A percentile compares a stretch with the other conserved stretches of the same genome.
Conservation (phyloP, 2,329 filamentous ascomycete species). For the Rutstroemia sp. region DNA sequence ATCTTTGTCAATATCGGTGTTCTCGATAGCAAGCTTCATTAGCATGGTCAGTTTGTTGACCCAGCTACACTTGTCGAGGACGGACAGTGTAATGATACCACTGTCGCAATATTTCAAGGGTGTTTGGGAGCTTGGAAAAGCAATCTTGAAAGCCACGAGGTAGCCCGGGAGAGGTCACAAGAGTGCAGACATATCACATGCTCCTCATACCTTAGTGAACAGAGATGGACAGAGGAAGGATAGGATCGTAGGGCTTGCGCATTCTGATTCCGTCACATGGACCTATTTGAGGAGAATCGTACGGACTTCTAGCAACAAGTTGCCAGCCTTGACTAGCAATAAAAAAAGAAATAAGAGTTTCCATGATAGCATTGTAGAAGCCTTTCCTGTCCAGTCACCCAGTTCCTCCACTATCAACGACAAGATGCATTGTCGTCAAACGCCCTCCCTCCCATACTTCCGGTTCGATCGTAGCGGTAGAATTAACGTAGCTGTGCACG, state of each 20-base stretch:
- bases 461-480: background rate
- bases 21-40: constrained; percentile 69
- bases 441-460: constrained; percentile 28
- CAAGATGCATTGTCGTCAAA: constrained; percentile 26
- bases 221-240: too few species aligned
- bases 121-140: constrained; percentile 21
- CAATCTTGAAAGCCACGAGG: constrained; percentile 5
- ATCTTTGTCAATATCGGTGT: constrained; percentile 67
- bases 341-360: constrained; percentile 3
- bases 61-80: constrained; percentile 47
- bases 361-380: constrained; percentile 3
- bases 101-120: constrained; percentile 21
- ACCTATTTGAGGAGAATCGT: background rate
- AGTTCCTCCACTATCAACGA: background rate
- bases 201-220: too few species aligned
- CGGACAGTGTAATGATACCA: constrained; percentile 26
- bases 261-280: background rate
- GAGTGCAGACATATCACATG: background rate
- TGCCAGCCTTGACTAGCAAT: constrained; percentile 1
- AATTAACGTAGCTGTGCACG: background rate
- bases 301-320: constrained; percentile 1
- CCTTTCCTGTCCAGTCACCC: background rate
- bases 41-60: constrained; percentile 64
- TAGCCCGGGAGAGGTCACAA: background rate
- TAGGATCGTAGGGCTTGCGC: background rate